Evolutionary conservation across 225 moss, liverwort and hornwort genomes (phyloP).

Genomic region (Pleurozium schreberi): DNA sequence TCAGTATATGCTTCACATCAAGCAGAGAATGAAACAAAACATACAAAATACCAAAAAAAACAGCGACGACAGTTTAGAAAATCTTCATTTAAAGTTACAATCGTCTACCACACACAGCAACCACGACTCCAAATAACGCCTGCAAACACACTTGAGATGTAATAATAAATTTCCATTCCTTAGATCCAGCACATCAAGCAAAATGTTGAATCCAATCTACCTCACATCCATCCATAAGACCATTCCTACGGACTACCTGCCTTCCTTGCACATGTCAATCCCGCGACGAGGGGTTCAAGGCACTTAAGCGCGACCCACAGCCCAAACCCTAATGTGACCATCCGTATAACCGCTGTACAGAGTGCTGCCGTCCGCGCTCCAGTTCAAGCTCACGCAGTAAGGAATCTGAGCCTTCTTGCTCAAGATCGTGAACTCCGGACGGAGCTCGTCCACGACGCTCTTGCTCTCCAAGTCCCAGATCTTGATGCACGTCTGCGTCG

Average conservation of each 20-base stretch:
- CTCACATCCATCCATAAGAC: background rate
- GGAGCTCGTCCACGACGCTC: constrained; percentile 86
- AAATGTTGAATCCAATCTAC: constrained; percentile 2
- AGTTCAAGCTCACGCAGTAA: constrained; percentile 77
- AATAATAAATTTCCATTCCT: background rate
- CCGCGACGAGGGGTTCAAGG: background rate
- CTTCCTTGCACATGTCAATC: background rate
- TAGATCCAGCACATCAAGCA: background rate
- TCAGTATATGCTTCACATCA: no score
- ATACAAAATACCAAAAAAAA: background rate
- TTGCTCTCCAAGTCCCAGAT: constrained; percentile 99
- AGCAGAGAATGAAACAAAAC: no score
- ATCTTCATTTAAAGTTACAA: no score
- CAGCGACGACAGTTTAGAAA: background rate
- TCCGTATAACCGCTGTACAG: constrained; percentile 89
- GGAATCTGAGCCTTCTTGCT: constrained; percentile 96
- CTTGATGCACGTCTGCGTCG: constrained; percentile 90
- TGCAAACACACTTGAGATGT: background rate
- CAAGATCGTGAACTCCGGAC: constrained; percentile 59
- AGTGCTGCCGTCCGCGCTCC: constrained; percentile 89
- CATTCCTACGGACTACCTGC: background rate
- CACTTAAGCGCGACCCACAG: constrained; percentile 62
- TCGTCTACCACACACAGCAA: background rate
- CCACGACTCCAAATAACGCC: background rate
- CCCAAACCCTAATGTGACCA: constrained; percentile 94